Evolutionary conservation across 2,329 filamentous ascomycete species (phyloP).

Genomic region (Alternaria triticina): DNA sequence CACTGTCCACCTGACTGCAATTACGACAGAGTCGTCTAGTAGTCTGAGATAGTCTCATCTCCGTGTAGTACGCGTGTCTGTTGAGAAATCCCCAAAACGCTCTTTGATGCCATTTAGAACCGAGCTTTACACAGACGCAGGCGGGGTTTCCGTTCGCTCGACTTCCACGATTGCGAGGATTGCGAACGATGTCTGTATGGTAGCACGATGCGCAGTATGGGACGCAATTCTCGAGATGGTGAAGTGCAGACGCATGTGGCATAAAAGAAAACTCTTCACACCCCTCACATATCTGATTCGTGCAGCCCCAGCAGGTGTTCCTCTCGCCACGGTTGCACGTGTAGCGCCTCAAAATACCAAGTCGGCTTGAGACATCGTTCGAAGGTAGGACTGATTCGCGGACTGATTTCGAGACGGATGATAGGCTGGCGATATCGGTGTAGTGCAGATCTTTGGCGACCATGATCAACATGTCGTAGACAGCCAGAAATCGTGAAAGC

Average conservation of each 20-base stretch:
- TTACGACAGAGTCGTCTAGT: constrained; percentile 16
- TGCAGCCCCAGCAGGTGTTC: constrained; percentile 30
- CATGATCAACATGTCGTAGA: constrained; percentile 39
- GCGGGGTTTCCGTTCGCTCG: neutral
- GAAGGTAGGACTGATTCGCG: constrained; percentile 30
- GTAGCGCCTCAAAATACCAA: constrained; percentile 26
- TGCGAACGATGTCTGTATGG: constrained; percentile 1
- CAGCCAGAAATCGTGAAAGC: constrained; percentile 35
- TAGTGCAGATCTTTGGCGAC: constrained; percentile 37
- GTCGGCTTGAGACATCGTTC: constrained; percentile 18
- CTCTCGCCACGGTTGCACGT: constrained; percentile 21
- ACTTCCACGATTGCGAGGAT: neutral
- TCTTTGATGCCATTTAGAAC: neutral
- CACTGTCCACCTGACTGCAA: constrained; percentile 13
- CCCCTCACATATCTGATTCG: constrained; percentile 26
- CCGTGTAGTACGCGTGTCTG: neutral
- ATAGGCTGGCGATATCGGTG: constrained; percentile 32
- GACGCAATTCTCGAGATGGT: constrained; percentile 29
- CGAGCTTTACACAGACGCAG: constrained; percentile 18
- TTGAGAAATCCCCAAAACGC: neutral
- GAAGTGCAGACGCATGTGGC: constrained; percentile 9
- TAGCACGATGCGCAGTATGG: constrained; percentile 36
- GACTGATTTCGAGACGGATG: constrained; percentile 32
- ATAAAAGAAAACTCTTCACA: constrained; percentile 15
- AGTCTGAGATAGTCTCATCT: neutral